Evolutionary conservation across 805 yeast genomes (phyloP).

Genomic region (Alloascoidea africana): DNA sequence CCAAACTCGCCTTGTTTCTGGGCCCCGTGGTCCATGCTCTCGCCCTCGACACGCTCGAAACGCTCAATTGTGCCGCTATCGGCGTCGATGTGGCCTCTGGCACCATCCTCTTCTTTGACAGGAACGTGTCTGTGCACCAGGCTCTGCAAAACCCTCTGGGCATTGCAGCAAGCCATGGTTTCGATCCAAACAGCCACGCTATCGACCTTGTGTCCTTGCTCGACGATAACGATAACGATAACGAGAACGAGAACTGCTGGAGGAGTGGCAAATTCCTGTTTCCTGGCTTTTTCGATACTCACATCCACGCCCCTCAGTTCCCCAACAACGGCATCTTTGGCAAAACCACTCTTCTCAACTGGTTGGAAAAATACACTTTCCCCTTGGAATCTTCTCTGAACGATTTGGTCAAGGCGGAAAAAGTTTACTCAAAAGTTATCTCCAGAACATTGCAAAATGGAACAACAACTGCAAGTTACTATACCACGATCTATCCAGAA

Average conservation of each 20-base stretch:
- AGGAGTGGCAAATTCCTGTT: slow-evolving; percentile 36
- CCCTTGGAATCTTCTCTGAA: slow-evolving; percentile 65
- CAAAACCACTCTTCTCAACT: slow-evolving; percentile 69
- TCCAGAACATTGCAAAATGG: slow-evolving; percentile 59
- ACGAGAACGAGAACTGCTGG: slow-evolving; percentile 2
- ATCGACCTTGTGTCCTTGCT: slow-evolving; percentile 12
- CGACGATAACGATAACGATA: slow-evolving; percentile 3
- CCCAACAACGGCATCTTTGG: slow-evolving; percentile 80
- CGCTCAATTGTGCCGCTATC: slow-evolving; percentile 36
- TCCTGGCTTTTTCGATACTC: slow-evolving; percentile 77
- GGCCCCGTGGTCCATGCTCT: slow-evolving; percentile 75
- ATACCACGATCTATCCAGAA: slow-evolving; percentile 70
- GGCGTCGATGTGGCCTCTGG: slow-evolving; percentile 49
- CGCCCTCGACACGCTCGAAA: slow-evolving; percentile 35
- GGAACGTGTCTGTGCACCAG: neutral
- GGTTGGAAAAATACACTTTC: slow-evolving; percentile 82
- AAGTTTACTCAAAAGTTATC: slow-evolving; percentile 56
- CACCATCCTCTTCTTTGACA: slow-evolving; percentile 25
- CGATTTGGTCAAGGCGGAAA: slow-evolving; percentile 35
- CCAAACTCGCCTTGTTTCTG: slow-evolving; percentile 22
- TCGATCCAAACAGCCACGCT: too few species aligned
- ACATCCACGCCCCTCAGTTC: slow-evolving; percentile 74
- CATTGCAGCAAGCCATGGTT: too few species aligned
- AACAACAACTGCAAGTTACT: slow-evolving; percentile 87
- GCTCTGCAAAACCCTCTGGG: too few species aligned